Evolutionary conservation across 257 asterid species (phyloP).

Genomic region (Solanum pimpinellifolium): DNA sequence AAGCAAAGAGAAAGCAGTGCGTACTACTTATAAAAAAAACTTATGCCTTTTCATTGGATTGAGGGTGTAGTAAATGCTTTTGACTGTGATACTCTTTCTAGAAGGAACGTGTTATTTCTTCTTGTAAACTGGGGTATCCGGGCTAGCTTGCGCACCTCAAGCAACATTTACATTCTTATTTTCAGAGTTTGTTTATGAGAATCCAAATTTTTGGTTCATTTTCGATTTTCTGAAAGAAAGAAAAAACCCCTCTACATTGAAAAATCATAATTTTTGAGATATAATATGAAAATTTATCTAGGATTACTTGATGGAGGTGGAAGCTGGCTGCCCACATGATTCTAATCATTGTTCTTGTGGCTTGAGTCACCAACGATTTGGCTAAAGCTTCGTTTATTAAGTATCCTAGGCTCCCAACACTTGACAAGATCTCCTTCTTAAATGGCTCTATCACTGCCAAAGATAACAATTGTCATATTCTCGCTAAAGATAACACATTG

Average conservation of each 20-base stretch:
- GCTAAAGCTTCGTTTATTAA: background rate
- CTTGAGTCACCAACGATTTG: background rate
- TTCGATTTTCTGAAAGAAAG: background rate
- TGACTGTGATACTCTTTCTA: background rate
- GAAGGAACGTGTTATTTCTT: background rate
- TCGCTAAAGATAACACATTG: no score
- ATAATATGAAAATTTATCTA: background rate
- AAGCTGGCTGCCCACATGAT: background rate
- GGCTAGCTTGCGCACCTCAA: background rate
- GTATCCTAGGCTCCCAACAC: background rate
- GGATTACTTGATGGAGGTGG: background rate
- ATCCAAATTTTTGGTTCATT: background rate
- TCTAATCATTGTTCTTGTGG: background rate
- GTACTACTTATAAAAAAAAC: background rate
- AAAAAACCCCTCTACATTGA: background rate
- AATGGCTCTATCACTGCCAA: background rate
- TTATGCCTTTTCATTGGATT: background rate
- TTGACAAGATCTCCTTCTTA: constrained; percentile 3
- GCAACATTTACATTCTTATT: background rate
- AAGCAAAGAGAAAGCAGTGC: background rate
- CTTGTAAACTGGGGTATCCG: background rate
- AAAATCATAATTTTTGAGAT: background rate
- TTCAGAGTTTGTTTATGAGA: background rate
- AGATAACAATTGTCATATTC: background rate
- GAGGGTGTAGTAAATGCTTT: background rate